These are phyloP conservation scores for Lichtheimia ramosa DNA, from an alignment of 371 early-diverging fungal species.

Conservation along the genomic window DNA sequence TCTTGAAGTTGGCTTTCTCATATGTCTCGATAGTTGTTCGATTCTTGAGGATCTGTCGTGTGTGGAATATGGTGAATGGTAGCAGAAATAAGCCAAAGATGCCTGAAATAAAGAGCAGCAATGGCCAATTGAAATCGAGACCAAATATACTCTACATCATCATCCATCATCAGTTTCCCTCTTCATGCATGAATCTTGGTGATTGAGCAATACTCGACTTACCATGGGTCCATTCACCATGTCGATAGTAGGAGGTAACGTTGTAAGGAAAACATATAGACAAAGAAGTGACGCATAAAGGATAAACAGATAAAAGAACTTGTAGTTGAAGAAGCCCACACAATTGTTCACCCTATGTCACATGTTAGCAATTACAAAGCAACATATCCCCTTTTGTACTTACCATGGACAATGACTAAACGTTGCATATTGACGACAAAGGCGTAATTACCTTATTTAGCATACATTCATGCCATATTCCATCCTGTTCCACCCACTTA, in stretches of 20 bases:
- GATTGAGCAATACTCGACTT: conserved; percentile 1
- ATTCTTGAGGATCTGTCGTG: conserved; percentile 54
- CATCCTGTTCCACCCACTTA: conserved; percentile 31
- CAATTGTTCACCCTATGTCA: conserved; percentile 65
- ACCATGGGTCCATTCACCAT: conserved; percentile 37
- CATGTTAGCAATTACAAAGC: background rate
- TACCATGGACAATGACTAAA: conserved; percentile 63
- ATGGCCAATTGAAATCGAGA: conserved; percentile 36
- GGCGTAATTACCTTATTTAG: background rate
- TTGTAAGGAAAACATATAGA: conserved; percentile 43
- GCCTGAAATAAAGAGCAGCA: conserved; percentile 54
- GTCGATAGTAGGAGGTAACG: conserved; percentile 32
- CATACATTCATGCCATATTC: background rate
- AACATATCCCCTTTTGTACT: background rate
- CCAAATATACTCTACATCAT: conserved; percentile 32
- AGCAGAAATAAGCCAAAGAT: conserved; percentile 62
- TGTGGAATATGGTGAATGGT: conserved; percentile 58
- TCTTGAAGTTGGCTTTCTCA: conserved; percentile 49
- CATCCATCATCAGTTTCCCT: background rate
- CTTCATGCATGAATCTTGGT: background rate
- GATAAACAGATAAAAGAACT: conserved; percentile 68
- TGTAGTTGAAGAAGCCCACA: conserved; percentile 71
- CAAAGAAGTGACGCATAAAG: conserved; percentile 56
- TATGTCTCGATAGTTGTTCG: conserved; percentile 69
- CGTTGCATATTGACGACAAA: background rate